phyloP scores from a whole-genome alignment of 2,329 filamentous ascomycete genomes.

The Colletotrichum spaethianum region DNA sequence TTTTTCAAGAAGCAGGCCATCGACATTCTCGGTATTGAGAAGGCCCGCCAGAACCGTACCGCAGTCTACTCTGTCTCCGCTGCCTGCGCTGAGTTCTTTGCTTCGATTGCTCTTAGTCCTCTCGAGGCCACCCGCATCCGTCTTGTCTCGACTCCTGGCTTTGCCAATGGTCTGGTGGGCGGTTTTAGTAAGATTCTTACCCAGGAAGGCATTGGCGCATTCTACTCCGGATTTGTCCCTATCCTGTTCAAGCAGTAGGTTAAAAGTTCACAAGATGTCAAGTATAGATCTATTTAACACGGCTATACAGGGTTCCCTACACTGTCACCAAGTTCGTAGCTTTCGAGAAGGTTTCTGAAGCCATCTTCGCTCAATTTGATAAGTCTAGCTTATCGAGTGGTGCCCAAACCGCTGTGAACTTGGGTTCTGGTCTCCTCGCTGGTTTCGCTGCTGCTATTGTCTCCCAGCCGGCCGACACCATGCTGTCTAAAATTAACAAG shows the following conservation, averaged over 20 bases:
- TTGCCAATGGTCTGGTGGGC: slow-evolving; percentile 82
- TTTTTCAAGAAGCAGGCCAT: slow-evolving; percentile 96
- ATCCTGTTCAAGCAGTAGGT: slow-evolving; percentile 85
- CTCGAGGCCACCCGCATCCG: slow-evolving; percentile 94
- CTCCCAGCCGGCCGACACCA: slow-evolving; percentile 92
- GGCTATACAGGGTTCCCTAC: slow-evolving; percentile 80
- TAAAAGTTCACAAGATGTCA: slow-evolving; percentile 26
- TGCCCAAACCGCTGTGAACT: slow-evolving; percentile 84
- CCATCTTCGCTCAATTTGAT: slow-evolving; percentile 77
- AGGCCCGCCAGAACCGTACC: slow-evolving; percentile 82
- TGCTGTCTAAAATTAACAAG: slow-evolving; percentile 97
- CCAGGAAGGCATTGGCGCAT: slow-evolving; percentile 86
- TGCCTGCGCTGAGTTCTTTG: slow-evolving; percentile 76
- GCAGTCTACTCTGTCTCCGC: slow-evolving; percentile 83
- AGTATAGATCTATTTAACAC: background rate
- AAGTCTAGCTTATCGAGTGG: slow-evolving; percentile 78
- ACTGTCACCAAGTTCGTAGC: slow-evolving; percentile 97
- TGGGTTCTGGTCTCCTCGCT: slow-evolving; percentile 67
- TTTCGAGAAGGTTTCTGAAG: slow-evolving; percentile 88
- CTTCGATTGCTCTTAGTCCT: slow-evolving; percentile 88
- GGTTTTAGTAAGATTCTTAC: slow-evolving; percentile 88
- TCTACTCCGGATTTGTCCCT: slow-evolving; percentile 93
- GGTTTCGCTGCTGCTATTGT: slow-evolving; percentile 88
- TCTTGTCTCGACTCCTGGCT: slow-evolving; percentile 89
- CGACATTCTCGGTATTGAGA: slow-evolving; percentile 82